These are phyloP conservation scores for Solanum chacoense DNA, from an alignment of 305 asterid species.

Conservation along the genomic window DNA sequence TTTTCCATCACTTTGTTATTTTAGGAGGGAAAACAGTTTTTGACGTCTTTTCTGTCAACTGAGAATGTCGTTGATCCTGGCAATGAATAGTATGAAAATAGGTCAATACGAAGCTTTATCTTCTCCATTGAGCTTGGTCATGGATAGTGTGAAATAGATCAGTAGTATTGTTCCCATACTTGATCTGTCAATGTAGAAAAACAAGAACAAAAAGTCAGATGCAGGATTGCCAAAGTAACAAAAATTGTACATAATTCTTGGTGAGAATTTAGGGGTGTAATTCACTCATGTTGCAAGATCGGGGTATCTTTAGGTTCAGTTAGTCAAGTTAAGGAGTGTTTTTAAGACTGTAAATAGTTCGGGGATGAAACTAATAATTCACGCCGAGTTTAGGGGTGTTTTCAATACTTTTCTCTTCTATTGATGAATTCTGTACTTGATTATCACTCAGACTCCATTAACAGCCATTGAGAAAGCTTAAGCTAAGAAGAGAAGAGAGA, in stretches of 20 bases:
- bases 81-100: neutral
- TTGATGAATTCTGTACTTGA: too few relatives aligned
- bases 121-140: neutral
- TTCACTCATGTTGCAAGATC: too few relatives aligned
- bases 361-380: neutral
- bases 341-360: neutral
- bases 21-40: neutral
- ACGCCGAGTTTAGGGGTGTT: neutral
- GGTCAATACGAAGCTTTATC: conserved; percentile 3
- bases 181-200: conserved; percentile 9
- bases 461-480: too few relatives aligned
- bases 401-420: neutral
- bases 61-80: neutral
- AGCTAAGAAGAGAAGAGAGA: too few relatives aligned
- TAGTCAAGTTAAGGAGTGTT: neutral
- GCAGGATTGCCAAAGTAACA: too few relatives aligned
- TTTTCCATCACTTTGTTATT: neutral
- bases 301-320: too few relatives aligned
- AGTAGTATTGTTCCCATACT: conserved; percentile 18
- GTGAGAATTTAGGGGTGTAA: too few relatives aligned
- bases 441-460: too few relatives aligned
- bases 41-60: neutral
- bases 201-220: neutral
- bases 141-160: conserved; percentile 15
- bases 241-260: too few relatives aligned